Percentiles rank a stretch among this genome's conserved stretches.
phyloP scores from a whole-genome alignment of 495 filamentous ascomycete genomes.

The Parachaetomium inaequale region DNA sequence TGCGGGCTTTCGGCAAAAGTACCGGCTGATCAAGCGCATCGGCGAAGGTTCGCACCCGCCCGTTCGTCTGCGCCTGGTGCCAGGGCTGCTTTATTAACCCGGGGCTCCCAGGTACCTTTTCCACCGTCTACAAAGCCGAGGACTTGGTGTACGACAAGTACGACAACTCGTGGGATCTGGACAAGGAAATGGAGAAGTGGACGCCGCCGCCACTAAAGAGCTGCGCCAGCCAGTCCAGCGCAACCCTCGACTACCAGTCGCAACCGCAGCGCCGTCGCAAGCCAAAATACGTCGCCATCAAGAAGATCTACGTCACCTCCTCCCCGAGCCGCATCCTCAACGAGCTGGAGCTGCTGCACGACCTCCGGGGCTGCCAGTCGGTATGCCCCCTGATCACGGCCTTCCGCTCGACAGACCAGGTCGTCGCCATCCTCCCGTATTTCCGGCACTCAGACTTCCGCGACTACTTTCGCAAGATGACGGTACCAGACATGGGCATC shows the following conservation, averaged over 20 bases:
- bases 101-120: slow-evolving; percentile 77
- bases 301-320: slow-evolving; percentile 98
- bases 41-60: slow-evolving; percentile 68
- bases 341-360: slow-evolving; percentile 93
- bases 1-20: slow-evolving; percentile 73
- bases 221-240: slow-evolving; percentile 26
- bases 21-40: slow-evolving; percentile 91
- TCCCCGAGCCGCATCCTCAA: slow-evolving; percentile 91
- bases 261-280: slow-evolving; percentile 36
- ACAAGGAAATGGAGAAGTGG: slow-evolving; percentile 61
- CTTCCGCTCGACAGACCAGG: slow-evolving; percentile 89
- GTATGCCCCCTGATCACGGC: slow-evolving; percentile 96
- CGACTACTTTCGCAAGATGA: slow-evolving; percentile 87
- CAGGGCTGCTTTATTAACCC: not conserved
- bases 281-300: slow-evolving; percentile 86
- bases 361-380: slow-evolving; percentile 71
- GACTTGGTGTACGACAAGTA: slow-evolving; percentile 84
- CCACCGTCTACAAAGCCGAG: slow-evolving; percentile 97
- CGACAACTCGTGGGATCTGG: slow-evolving; percentile 82
- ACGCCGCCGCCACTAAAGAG: slow-evolving; percentile 56
- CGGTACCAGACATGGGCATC: slow-evolving; percentile 73
- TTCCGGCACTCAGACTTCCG: slow-evolving; percentile 96
- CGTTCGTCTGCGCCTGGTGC: not conserved
- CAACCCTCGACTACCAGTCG: slow-evolving; percentile 20
- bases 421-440: slow-evolving; percentile 90